Percentiles rank a stretch among this genome's conserved stretches.
These are phyloP conservation scores for Neofusicoccum cordaticola DNA, from an alignment of 2,329 filamentous ascomycete genomes.

Conservation along the genomic window DNA sequence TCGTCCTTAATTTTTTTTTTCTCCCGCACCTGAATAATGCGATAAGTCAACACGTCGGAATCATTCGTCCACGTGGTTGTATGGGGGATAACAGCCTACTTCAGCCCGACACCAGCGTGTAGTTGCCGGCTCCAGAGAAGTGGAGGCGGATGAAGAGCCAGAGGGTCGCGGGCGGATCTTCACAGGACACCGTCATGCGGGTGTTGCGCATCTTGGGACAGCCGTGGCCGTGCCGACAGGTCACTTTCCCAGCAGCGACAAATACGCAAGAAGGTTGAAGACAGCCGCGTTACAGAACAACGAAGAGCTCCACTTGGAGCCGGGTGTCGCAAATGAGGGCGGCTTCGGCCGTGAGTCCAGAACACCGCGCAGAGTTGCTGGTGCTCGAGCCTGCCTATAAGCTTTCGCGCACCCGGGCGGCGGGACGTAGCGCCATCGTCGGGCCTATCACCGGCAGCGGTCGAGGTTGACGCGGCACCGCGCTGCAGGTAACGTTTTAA, in stretches of 20 bases:
- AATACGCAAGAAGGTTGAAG: not conserved
- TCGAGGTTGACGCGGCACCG: not conserved
- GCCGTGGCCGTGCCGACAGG: not conserved
- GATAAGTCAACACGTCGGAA: not conserved
- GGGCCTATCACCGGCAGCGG: not conserved
- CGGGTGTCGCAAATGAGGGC: not conserved
- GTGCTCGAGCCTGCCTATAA: not conserved
- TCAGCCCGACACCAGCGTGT: not conserved
- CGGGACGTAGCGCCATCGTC: not conserved
- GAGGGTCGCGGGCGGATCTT: not conserved
- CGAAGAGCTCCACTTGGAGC: too few species aligned
- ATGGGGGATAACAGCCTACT: not conserved
- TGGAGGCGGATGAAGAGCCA: not conserved
- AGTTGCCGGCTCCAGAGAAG: constrained; percentile 10
- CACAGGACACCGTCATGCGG: not conserved
- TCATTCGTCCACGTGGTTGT: constrained; percentile 7
- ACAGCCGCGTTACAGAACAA: not conserved
- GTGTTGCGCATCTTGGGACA: not conserved
- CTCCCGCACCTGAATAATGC: not conserved
- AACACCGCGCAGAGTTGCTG: not conserved
- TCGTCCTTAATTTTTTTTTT: not conserved
- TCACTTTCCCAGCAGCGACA: not conserved
- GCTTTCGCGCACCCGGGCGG: not conserved
- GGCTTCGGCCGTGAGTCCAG: not conserved
- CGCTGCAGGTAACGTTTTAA: not conserved